Base-by-base conservation (phyloP, 2,329 filamentous ascomycete species). In the Parascedosporium putredinis region DNA sequence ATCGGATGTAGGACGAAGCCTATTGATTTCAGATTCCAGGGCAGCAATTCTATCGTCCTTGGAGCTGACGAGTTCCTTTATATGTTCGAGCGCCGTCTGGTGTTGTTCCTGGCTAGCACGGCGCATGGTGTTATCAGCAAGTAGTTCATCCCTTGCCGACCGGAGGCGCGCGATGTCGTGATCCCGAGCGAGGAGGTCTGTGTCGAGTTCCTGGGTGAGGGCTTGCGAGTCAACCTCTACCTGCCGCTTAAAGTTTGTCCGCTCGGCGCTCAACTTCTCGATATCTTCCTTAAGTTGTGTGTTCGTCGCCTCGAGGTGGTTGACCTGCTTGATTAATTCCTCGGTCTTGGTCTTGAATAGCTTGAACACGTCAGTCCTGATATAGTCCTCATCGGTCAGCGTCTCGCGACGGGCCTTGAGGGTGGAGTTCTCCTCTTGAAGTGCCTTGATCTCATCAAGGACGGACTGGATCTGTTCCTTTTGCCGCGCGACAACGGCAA, bases 291-390 rank as follows among this genome's bases (percentile, higher is more conserved):
- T 81, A 25, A 97, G 66, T 56, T 89, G 83, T 52, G 85, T 83
- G 64, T 96, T 96, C 10, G 83, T 86, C 3, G 88, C 88, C 65
- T 97, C 91, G 12, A 97, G 69, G 58, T 91, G 83, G 64, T 98
- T 98, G 60, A 95, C 83, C 33, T 88, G 83, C 64, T 88, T 91
- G 57, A 96, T 88, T 7, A 95, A 79, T 58, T 97, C 91, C 60
- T 97, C 93, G 58, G 94, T 87, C 59, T 96, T 88, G 22, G 78
- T 78, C 67, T 90, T 94, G 60, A 96, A 78, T 54, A 86, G 81
- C 67, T 95, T 97, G 75, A 95, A 98, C 3, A 95, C 76, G 58
- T 96, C 89, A 4, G 89, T 95, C 51, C 88, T 83, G 36, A 89
- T 83, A 62, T 94, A 97, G 58, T 98, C 93, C 54, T 98, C 93